These are phyloP conservation scores for Cyclotella cryptica DNA, from an alignment of 108 stramenopile genomes.

Conservation along the genomic window DNA sequence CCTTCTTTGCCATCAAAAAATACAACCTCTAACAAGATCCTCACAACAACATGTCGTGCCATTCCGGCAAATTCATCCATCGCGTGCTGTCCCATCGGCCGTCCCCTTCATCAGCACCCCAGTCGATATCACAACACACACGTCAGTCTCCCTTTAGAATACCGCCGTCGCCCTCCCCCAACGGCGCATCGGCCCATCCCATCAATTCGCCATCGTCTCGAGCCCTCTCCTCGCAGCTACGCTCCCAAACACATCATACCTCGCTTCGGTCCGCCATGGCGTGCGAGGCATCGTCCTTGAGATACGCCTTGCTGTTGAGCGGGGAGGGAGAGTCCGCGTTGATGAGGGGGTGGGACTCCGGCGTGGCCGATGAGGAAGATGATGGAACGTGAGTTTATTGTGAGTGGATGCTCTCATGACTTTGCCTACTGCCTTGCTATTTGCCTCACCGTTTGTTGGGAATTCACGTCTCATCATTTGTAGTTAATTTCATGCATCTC, in stretches of 20 bases:
- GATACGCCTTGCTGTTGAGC: conserved; percentile 22
- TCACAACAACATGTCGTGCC: neutral
- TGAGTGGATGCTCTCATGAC: neutral
- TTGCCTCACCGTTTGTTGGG: neutral
- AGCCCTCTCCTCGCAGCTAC: conserved; percentile 14
- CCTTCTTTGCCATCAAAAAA: too few relatives aligned
- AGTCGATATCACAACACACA: neutral
- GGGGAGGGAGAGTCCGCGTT: conserved; percentile 24
- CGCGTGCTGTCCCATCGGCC: neutral
- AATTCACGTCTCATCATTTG: neutral
- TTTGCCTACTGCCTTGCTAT: neutral
- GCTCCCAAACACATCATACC: conserved; percentile 14
- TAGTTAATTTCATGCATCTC: neutral
- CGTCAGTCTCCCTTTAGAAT: neutral
- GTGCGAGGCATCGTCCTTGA: conserved; percentile 15
- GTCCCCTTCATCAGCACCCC: neutral
- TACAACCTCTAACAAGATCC: too few relatives aligned
- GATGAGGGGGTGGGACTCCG: conserved; percentile 39
- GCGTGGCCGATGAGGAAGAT: conserved; percentile 27
- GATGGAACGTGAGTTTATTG: conserved; percentile 41
- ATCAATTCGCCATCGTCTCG: neutral
- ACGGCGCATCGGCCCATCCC: too few relatives aligned
- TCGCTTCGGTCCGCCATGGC: conserved; percentile 7
- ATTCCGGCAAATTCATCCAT: neutral
- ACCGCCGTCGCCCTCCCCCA: too few relatives aligned